A percentile compares a stretch with the other conserved stretches of the same genome.
phyloP scores from a whole-genome alignment of 164 flowering plant species.

The Pachysandra terminalis region DNA sequence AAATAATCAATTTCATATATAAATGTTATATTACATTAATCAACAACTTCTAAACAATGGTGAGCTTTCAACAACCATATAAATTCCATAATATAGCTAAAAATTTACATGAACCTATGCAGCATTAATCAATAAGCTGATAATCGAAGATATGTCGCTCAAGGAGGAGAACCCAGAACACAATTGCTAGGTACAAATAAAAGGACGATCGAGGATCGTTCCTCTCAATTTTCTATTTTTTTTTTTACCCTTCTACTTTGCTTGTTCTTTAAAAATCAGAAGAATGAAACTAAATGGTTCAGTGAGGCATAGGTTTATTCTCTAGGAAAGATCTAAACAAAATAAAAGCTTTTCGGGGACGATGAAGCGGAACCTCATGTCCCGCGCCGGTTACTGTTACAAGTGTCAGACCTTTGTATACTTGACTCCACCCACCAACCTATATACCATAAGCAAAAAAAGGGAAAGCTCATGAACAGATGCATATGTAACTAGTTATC shows the following conservation, averaged over 20 bases:
- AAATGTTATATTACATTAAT: no score
- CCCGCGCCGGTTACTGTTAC: constrained; percentile 92
- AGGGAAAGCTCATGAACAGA: not conserved
- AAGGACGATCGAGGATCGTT: not conserved
- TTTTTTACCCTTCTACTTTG: not conserved
- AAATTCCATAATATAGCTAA: not conserved
- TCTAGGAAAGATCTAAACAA: constrained; percentile 81
- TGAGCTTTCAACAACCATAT: not conserved
- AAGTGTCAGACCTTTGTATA: constrained; percentile 81
- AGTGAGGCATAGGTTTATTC: constrained; percentile 63
- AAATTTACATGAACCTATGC: constrained; percentile 8
- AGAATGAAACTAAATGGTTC: constrained; percentile 7
- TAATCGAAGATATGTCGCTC: not conserved
- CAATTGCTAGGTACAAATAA: not conserved
- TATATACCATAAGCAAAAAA: constrained; percentile 28
- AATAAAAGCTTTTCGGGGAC: constrained; percentile 85
- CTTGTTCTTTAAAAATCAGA: constrained; percentile 8
- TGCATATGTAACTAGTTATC: not conserved
- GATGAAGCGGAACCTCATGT: constrained; percentile 95
- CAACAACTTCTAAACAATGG: not conserved
- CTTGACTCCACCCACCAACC: constrained; percentile 99
- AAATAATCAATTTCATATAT: no score
- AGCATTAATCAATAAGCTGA: constrained; percentile 1
- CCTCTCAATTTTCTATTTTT: constrained; percentile 12
- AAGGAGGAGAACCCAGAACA: not conserved